These are phyloP conservation scores for Monosporascus ibericus DNA, from an alignment of 2,329 filamentous ascomycete genomes.

Conservation along the genomic window DNA sequence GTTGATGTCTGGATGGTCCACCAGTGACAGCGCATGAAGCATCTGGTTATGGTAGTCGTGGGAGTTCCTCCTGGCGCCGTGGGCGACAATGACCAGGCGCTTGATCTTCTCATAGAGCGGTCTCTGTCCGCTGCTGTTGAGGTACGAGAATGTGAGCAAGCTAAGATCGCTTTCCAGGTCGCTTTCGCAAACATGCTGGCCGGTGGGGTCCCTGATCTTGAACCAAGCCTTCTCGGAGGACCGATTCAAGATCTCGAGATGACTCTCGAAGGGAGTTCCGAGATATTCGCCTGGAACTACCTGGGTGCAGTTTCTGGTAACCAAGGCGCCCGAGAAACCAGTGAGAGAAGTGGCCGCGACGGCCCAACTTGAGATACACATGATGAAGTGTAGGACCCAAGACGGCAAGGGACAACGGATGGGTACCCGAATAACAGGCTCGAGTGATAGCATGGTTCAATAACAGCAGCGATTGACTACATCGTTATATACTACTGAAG, in stretches of 20 bases:
- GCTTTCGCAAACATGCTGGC: slow-evolving; percentile 1
- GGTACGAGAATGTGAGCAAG: slow-evolving; percentile 1
- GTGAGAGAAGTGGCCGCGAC: background rate
- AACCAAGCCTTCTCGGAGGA: slow-evolving; percentile 1
- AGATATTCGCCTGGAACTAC: slow-evolving; percentile 1
- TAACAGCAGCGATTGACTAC: background rate
- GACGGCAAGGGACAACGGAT: background rate
- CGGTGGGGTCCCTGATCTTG: slow-evolving; percentile 3
- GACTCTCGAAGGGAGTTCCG: slow-evolving; percentile 2
- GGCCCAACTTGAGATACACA: background rate
- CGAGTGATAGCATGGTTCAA: background rate
- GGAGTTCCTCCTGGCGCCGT: background rate
- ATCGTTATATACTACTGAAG: background rate
- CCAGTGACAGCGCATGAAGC: background rate
- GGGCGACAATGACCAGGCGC: slow-evolving; percentile 1
- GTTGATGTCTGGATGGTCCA: background rate
- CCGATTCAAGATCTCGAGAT: background rate
- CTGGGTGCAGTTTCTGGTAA: background rate
- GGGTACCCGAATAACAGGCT: background rate
- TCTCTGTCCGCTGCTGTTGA: background rate
- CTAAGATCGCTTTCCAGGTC: slow-evolving; percentile 1
- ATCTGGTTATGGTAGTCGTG: slow-evolving; percentile 2
- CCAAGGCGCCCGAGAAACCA: background rate
- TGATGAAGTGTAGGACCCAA: background rate
- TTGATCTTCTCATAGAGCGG: background rate